These are phyloP conservation scores for Sphaerobolus stellatus DNA, from an alignment of 1,284 basidiomycete species.

Conservation along the genomic window DNA sequence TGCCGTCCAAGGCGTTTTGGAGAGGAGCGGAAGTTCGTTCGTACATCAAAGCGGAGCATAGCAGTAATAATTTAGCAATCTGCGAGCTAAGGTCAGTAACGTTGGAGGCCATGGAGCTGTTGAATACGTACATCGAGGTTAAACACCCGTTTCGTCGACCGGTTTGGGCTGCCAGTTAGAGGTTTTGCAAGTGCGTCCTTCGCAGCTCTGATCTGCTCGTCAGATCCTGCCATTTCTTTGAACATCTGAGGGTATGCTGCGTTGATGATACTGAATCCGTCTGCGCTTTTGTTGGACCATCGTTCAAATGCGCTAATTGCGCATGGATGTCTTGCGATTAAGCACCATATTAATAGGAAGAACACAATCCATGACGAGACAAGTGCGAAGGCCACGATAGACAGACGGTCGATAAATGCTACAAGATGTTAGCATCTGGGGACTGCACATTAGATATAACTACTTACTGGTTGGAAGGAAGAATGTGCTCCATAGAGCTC, in stretches of 20 bases:
- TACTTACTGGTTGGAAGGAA: constrained; percentile 22
- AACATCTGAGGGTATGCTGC: constrained; percentile 35
- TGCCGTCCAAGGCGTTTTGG: constrained; percentile 9
- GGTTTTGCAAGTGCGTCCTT: constrained; percentile 21
- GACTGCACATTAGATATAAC: background rate
- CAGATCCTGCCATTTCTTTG: constrained; percentile 24
- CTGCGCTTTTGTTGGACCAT: constrained; percentile 15
- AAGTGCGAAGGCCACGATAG: constrained; percentile 17
- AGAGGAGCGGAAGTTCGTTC: constrained; percentile 21
- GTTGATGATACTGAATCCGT: constrained; percentile 23
- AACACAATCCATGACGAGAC: constrained; percentile 20
- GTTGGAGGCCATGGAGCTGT: too few relatives aligned
- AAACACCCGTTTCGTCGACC: constrained; percentile 22
- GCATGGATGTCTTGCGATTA: constrained; percentile 18
- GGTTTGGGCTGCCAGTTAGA: constrained; percentile 18
- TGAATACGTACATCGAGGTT: constrained; percentile 23
- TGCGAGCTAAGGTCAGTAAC: too few relatives aligned
- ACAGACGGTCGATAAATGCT: constrained; percentile 9
- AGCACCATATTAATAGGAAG: constrained; percentile 20
- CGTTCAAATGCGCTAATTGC: constrained; percentile 13
- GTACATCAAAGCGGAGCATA: constrained; percentile 28
- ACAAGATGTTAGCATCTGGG: background rate
- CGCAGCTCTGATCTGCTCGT: constrained; percentile 25
- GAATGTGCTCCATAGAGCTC: constrained; percentile 18
- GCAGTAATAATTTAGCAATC: constrained; percentile 26